Conservation (phyloP, 2,329 filamentous ascomycete species). For the Xylaria arbuscula region DNA sequence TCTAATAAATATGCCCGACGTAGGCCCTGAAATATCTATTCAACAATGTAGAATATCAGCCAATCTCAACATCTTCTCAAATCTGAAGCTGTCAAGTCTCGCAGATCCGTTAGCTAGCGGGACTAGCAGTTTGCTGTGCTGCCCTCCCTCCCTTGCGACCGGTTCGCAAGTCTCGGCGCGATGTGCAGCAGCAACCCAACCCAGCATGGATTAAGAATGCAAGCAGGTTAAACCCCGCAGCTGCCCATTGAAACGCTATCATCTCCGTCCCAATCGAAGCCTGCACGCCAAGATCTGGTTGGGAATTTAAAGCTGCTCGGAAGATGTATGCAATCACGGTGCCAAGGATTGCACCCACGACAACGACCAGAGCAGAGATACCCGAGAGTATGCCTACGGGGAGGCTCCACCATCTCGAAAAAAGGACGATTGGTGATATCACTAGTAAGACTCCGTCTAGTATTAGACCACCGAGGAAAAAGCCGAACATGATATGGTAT, state of each 20-base stretch:
- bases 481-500: constrained; percentile 88
- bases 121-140: constrained; percentile 28
- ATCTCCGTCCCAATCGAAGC: constrained; percentile 77
- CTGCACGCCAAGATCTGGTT: constrained; percentile 79
- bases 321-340: constrained; percentile 88
- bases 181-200: constrained; percentile 81
- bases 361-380: constrained; percentile 73
- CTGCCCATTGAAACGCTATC: constrained; percentile 92
- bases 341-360: constrained; percentile 77
- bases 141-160: constrained; percentile 49
- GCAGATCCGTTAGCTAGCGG: not conserved
- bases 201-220: constrained; percentile 79
- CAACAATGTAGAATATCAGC: not conserved
- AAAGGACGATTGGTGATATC: constrained; percentile 66
- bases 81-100: constrained; percentile 2
- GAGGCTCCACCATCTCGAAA: constrained; percentile 70
- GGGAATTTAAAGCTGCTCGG: constrained; percentile 76
- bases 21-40: not conserved
- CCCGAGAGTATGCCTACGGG: constrained; percentile 76
- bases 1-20: constrained; percentile 6
- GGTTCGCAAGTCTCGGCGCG: constrained; percentile 62
- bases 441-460: constrained; percentile 80
- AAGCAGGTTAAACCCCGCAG: constrained; percentile 71
- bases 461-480: constrained; percentile 79
- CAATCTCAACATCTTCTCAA: not conserved